These are phyloP conservation scores for Zymoseptoria passerinii DNA, from an alignment of 2,329 filamentous ascomycete species.

Conservation along the genomic window DNA sequence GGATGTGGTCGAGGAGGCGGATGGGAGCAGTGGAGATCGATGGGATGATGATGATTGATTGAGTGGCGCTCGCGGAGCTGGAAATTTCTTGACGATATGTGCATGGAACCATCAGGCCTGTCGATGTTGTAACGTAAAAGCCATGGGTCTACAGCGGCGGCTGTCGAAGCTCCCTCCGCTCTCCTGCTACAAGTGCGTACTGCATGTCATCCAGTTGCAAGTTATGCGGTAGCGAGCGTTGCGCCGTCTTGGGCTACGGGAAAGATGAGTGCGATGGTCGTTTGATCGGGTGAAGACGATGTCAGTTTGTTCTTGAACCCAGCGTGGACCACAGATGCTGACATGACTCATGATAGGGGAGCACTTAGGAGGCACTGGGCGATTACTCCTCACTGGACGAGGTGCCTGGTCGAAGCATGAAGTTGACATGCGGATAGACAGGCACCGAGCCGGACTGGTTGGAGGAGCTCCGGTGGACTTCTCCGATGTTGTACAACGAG, in stretches of 20 bases:
- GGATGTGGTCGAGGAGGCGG: slow-evolving; percentile 20
- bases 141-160: neutral
- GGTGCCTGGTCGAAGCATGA: neutral
- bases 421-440: neutral
- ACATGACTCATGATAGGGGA: neutral
- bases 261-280: neutral
- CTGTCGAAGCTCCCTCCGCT: too few species aligned
- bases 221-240: neutral
- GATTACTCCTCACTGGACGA: neutral
- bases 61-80: too few species aligned
- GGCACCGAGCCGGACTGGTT: neutral
- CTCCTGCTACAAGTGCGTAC: neutral
- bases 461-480: neutral
- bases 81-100: neutral
- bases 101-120: neutral
- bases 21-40: slow-evolving; percentile 3
- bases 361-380: neutral
- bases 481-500: neutral
- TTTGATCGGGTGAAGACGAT: neutral
- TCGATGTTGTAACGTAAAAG: neutral
- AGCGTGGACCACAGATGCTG: too few species aligned
- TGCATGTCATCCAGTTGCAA: neutral
- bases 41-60: slow-evolving; percentile 8
- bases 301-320: too few species aligned
- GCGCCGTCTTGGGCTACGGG: neutral